These are phyloP conservation scores for Nidularia sp. DNA, from an alignment of 768 basidiomycete genomes.

Conservation along the genomic window DNA sequence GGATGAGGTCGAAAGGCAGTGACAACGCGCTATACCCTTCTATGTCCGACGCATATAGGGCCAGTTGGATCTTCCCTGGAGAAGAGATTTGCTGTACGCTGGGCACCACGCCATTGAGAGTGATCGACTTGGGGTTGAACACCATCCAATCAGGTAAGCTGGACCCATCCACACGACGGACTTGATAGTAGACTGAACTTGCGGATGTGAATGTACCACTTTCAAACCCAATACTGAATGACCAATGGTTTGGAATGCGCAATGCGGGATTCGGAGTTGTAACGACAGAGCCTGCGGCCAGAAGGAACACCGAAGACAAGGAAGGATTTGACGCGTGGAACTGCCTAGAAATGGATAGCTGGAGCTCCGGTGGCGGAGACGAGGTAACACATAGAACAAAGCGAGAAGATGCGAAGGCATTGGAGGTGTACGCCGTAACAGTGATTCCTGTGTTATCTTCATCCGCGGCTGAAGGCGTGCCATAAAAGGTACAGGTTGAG, in stretches of 20 bases:
- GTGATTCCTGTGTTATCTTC: slow-evolving; percentile 59
- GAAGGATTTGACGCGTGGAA: slow-evolving; percentile 57
- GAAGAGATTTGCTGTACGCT: slow-evolving; percentile 27
- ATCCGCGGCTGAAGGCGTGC: slow-evolving; percentile 61
- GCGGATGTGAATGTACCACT: slow-evolving; percentile 52
- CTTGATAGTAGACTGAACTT: slow-evolving; percentile 56
- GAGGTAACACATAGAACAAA: slow-evolving; percentile 57
- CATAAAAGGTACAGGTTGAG: slow-evolving; percentile 54
- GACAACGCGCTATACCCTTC: slow-evolving; percentile 63
- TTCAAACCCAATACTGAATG: slow-evolving; percentile 85
- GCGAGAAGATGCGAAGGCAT: slow-evolving; percentile 44
- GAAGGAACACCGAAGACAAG: slow-evolving; percentile 72
- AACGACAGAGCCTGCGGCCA: slow-evolving; percentile 59
- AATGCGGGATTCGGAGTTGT: slow-evolving; percentile 47
- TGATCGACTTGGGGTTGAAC: slow-evolving; percentile 65
- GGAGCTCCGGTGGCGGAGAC: slow-evolving; percentile 47
- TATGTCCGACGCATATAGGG: slow-evolving; percentile 67
- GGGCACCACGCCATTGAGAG: slow-evolving; percentile 79
- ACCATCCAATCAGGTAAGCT: slow-evolving; percentile 70
- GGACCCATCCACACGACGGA: slow-evolving; percentile 62
- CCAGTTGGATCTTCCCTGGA: slow-evolving; percentile 44
- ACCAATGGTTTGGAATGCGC: slow-evolving; percentile 78
- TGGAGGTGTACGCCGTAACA: slow-evolving; percentile 56
- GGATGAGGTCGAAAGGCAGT: slow-evolving; percentile 60
- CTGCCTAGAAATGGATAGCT: slow-evolving; percentile 51